Percentiles rank a stretch among this genome's conserved stretches.
phyloP scores from a whole-genome alignment of 352 stramenopile genomes.

The Globisporangium spinosum region DNA sequence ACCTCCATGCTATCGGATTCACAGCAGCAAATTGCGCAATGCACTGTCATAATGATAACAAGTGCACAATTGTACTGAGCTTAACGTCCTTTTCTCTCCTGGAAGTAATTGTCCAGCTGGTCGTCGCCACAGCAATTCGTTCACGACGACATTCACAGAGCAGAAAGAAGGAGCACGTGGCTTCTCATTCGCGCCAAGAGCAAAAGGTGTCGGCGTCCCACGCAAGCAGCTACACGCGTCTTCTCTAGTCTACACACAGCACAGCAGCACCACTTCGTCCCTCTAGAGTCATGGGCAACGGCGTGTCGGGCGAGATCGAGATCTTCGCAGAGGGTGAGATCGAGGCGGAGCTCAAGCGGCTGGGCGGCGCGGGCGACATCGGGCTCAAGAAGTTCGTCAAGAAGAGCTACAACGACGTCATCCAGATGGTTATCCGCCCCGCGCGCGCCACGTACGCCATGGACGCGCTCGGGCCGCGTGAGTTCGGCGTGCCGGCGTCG shows the following conservation, averaged over 20 bases:
- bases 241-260: background rate
- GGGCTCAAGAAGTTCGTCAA: slow-evolving; percentile 73
- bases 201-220: too few relatives aligned
- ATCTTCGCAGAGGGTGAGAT: slow-evolving; percentile 83
- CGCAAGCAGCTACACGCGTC: background rate
- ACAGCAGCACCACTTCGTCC: background rate
- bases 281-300: slow-evolving; percentile 59
- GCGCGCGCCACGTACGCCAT: slow-evolving; percentile 51
- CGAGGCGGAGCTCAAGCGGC: slow-evolving; percentile 63
- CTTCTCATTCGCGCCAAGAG: background rate
- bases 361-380: slow-evolving; percentile 58
- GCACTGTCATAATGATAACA: background rate
- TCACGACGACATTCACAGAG: background rate
- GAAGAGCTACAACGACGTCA: slow-evolving; percentile 72
- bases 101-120: background rate
- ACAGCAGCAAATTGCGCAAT: background rate
- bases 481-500: slow-evolving; percentile 35
- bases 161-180: background rate
- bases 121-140: background rate
- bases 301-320: slow-evolving; percentile 64
- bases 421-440: slow-evolving; percentile 72
- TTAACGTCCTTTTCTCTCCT: background rate
- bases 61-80: background rate
- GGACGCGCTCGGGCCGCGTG: slow-evolving; percentile 40
- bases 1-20: background rate